Conservation (phyloP, 2,329 filamentous ascomycete genomes). For the Aspergillus hiratsukae region DNA sequence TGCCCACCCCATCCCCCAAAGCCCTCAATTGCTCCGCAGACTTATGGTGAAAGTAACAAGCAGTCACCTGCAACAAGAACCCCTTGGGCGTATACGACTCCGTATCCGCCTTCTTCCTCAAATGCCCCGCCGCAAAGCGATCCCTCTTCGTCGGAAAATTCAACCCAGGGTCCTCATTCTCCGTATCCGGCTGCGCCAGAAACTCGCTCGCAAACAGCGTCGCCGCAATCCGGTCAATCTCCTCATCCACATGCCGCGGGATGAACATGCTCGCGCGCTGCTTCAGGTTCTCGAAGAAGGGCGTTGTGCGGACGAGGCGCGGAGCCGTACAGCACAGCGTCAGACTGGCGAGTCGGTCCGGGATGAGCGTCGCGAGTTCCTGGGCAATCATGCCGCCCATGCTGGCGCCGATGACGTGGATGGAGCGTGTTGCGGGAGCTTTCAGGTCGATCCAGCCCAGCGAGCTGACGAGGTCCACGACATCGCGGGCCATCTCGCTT, state of each 20-base stretch:
- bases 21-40: conserved; percentile 59
- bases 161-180: conserved; percentile 33
- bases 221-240: conserved; percentile 59
- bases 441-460: conserved; percentile 59
- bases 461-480: conserved; percentile 64
- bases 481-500: conserved; percentile 76
- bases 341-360: conserved; percentile 51
- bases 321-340: conserved; percentile 61
- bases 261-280: conserved; percentile 56
- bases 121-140: conserved; percentile 74
- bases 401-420: conserved; percentile 72
- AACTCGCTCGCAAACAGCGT: conserved; percentile 64
- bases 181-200: conserved; percentile 58
- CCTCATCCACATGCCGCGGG: conserved; percentile 65
- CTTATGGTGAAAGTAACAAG: conserved; percentile 77
- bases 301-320: conserved; percentile 54
- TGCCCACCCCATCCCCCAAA: conserved; percentile 59
- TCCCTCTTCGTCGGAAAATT: conserved; percentile 72
- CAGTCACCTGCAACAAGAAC: conserved; percentile 72
- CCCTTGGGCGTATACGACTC: conserved; percentile 60
- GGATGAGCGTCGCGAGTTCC: conserved; percentile 54
- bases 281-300: conserved; percentile 60
- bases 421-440: conserved; percentile 38
- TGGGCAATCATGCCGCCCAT: conserved; percentile 93
- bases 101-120: conserved; percentile 63